phyloP scores from a whole-genome alignment of 768 basidiomycete species.

The Macrolepiota dolichaula region DNA sequence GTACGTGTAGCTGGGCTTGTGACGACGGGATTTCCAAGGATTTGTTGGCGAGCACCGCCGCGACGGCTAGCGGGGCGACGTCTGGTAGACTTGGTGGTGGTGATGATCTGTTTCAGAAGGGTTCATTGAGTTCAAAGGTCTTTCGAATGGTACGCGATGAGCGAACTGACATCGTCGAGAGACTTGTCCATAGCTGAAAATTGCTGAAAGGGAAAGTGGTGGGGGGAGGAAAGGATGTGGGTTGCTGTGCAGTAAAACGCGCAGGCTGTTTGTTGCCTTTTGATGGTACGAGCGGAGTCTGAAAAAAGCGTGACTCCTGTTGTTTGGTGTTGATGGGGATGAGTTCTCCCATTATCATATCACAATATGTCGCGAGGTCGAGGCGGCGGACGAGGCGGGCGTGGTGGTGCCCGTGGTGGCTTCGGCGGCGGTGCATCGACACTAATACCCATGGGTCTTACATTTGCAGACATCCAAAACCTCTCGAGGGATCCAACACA shows the following conservation, averaged over 20 bases:
- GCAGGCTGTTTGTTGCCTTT: conserved; percentile 12
- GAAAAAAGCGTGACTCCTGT: conserved; percentile 22
- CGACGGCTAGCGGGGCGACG: conserved; percentile 43
- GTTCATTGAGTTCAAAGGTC: conserved; percentile 16
- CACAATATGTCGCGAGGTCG: conserved; percentile 38
- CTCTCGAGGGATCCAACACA: conserved; percentile 74
- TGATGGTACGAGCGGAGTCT: conserved; percentile 37
- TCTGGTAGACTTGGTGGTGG: conserved; percentile 45
- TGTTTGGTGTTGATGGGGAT: conserved; percentile 13
- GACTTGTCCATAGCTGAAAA: conserved; percentile 67
- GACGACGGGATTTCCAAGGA: conserved; percentile 52
- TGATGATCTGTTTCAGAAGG: conserved; percentile 55
- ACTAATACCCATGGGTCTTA: conserved; percentile 75
- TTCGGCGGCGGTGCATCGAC: conserved; percentile 49
- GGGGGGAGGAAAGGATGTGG: conserved; percentile 19
- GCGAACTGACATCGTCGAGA: conserved; percentile 69
- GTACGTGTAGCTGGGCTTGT: conserved; percentile 49
- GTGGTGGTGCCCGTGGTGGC: conserved; percentile 53
- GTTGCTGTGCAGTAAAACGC: conserved; percentile 32
- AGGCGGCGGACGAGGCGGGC: conserved; percentile 37
- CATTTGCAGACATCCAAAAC: conserved; percentile 75
- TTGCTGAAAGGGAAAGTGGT: conserved; percentile 13
- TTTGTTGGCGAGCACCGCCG: conserved; percentile 47
- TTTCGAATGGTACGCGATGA: conserved; percentile 19
- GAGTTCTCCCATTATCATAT: background rate